Conservation (phyloP, 176 grass and related monocot genomes). For the Carex scoparia region DNA sequence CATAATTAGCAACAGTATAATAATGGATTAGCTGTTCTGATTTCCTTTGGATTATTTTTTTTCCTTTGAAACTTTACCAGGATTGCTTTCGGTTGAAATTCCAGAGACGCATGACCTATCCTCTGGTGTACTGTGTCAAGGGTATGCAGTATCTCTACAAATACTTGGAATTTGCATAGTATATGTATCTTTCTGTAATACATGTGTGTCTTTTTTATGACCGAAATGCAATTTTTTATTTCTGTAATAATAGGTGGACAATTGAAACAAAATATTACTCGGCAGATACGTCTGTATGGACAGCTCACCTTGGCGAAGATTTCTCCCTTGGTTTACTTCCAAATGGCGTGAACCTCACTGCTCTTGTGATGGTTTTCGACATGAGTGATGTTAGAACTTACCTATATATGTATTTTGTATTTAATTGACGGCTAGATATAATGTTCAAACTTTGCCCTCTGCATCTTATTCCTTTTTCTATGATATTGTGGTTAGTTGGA, state of each 20-base stretch:
- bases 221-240: background rate
- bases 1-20: too few species aligned
- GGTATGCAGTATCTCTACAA: slow-evolving; percentile 41
- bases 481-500: background rate
- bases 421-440: background rate
- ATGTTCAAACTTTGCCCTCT: slow-evolving; percentile 11
- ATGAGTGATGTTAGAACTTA: slow-evolving; percentile 56
- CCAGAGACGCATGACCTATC: slow-evolving; percentile 69
- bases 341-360: slow-evolving; percentile 45
- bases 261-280: slow-evolving; percentile 95
- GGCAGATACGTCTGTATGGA: slow-evolving; percentile 81
- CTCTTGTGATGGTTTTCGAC: slow-evolving; percentile 88
- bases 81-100: slow-evolving; percentile 57
- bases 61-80: slow-evolving; percentile 31
- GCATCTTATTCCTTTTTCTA: background rate
- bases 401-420: background rate
- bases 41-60: background rate
- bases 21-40: background rate
- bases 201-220: background rate
- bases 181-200: background rate
- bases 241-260: slow-evolving; percentile 57
- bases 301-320: slow-evolving; percentile 54
- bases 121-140: slow-evolving; percentile 69
- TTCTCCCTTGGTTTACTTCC: slow-evolving; percentile 63
- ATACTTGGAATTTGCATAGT: background rate